Evolutionary conservation across 441 rosid genomes (phyloP), one percentile per base, ranked within the genome.

Genomic region (Gossypium trilobum): DNA sequence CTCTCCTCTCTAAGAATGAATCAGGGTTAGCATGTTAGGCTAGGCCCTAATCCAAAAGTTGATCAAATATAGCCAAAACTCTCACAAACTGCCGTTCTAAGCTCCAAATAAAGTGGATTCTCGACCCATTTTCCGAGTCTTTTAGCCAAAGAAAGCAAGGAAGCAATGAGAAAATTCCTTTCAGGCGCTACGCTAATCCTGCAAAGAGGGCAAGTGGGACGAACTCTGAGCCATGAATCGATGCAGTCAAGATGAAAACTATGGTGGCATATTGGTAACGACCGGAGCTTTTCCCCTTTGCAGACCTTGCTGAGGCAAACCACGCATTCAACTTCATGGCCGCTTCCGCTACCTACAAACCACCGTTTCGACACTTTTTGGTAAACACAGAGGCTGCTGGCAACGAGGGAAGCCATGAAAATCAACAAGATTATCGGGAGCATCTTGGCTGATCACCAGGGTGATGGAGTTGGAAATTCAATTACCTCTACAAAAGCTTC

Each of bases 211-310:
- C 82, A 79, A 5, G 75, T 75, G 9, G 78, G 58, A 27, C 71
- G 74, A 1, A 78, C 46, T 44, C 16, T 56, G 23, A 82, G 80
- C 85, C 85, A 82, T 8, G 78, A n/a, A n/a, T 78, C 80, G 56
- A 83, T 78, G 74, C 83, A 83, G 2, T 48, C 56, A 16, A 13
- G 70, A 22, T 83, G 86, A 73, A 80, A 80, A 13, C 64, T 59
- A 25, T 80, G 83, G 19, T 52, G 63, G 6, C 84, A 83, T 10
- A 36, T 50, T 5, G 82, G 72, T 0, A 80, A 60, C 20, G 7
- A 65, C 36, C 68, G 75, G 1, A 74, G 42, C 27, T 63, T 74
- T 42, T 76, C 77, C 6, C 52, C 82, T 0, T 4, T 23, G 16
- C 31, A 65, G 44, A 82, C 51, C 69, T 74, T 70, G 29, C 50